Base-by-base conservation (phyloP, 495 filamentous ascomycete species). In the Penicillium coprophilum region DNA sequence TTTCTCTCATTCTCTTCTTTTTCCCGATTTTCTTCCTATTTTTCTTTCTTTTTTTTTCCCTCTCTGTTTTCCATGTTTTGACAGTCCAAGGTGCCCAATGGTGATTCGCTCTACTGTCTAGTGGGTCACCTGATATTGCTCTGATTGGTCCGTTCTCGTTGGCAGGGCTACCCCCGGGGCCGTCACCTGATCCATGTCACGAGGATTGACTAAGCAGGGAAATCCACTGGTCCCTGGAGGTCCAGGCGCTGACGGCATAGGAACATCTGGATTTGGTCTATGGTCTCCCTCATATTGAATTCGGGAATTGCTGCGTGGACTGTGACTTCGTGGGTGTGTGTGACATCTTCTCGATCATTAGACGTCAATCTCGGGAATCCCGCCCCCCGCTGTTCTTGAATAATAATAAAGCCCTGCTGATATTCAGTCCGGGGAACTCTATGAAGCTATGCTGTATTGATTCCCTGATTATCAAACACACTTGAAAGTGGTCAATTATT, bases 101-200 rank as follows among this genome's bases (percentile, higher is more conserved):
- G 6, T 67, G 56, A 67, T 64, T 67, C 61, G 64, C 34, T 20
- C 7, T 6, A 10, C 21, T 15, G 1, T 13, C 59, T 64, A 34
- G 58, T 57, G 62, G 59, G 30, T 31, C 21, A 21, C 3, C 6
- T 39, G 0, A 17, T 10, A 9, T 5, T 5, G 1, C 0, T 4
- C 9, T 64, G 47, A 65, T 68, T 68, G 62, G 65, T 12, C n/a
- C 8, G 20, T 1, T 0, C 0, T 10, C 38, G 65, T 68, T 68
- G 63, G 63, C 65, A 60, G 65, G 65, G 38, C 63, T 66, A 66
- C 65, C 46, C n/a, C n/a, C n/a, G n/a, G n/a, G n/a, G n/a, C n/a
- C 40, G 40, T 55, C 61, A 61, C 49, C 28, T 63, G 58, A 64
- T 28, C 27, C 23, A 30, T 43, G 8, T 47, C 23, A 43, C 41